Percentiles rank a stretch among this genome's conserved stretches.
Conservation (phyloP, 306 rosid genomes). For the Cajanus cajan region DNA sequence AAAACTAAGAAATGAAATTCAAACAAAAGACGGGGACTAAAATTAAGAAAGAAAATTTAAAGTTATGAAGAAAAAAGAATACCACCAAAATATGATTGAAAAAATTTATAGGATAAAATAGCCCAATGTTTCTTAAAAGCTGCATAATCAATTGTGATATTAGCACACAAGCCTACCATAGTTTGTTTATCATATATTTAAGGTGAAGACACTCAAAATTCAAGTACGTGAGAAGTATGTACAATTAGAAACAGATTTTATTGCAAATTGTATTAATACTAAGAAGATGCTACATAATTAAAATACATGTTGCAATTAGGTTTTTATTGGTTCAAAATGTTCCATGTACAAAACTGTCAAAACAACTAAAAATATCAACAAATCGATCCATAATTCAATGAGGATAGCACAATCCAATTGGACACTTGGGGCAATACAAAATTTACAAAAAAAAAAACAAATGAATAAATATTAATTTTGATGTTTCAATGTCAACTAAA, state of each 20-base stretch:
- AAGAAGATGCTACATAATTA: neutral
- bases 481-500: constrained; percentile 10
- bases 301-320: neutral
- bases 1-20: too few relatives aligned
- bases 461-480: neutral
- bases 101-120: too few relatives aligned
- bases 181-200: too few relatives aligned
- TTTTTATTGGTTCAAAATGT: neutral
- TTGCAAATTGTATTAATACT: neutral
- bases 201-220: too few relatives aligned
- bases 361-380: neutral
- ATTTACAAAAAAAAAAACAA: constrained; percentile 4
- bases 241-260: constrained; percentile 14
- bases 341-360: neutral
- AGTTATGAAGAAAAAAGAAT: too few relatives aligned
- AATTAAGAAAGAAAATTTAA: too few relatives aligned
- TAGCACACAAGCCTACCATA: too few relatives aligned
- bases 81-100: too few relatives aligned
- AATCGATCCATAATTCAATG: neutral
- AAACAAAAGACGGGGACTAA: too few relatives aligned
- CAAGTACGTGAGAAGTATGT: too few relatives aligned
- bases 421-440: neutral
- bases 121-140: too few relatives aligned
- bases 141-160: too few relatives aligned
- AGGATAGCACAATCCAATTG: constrained; percentile 10